Base-by-base conservation (phyloP, 352 stramenopile species). In the Hyaloperonospora brassicae region DNA sequence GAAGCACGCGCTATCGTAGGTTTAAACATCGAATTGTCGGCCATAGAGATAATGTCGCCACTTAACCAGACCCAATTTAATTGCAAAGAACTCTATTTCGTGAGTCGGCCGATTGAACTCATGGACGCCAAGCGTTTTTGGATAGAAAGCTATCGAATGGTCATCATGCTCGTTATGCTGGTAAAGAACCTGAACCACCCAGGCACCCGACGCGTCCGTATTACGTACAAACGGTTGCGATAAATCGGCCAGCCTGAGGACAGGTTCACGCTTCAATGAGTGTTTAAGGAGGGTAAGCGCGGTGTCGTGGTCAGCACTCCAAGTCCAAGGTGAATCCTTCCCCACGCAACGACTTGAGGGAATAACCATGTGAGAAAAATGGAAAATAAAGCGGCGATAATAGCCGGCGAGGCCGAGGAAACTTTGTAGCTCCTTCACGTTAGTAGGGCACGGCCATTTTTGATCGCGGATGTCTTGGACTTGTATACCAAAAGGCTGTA, bases 361-460 rank as follows among this genome's bases (percentile, higher is more conserved):
- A 1, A 72, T 34, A 0, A 52, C 54, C 41, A 62, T 40, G 17
- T 53, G 5, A 0, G 53, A 49, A 44, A 62, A 73, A 0, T 47
- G 10, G 12, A 39, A 50, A 47, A 73, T 68, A 52, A 70, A 65
- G 0, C 60, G 59, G 6, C 56, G 56, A 44, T 71, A 70, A 35
- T 73, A 70, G 5, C 66, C 36, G n/a, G 38, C 46, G 0, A 72
- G 17, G 12, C 62, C 63, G 0, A 76, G 51, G 31, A 73, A 70
- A 34, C 60, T 68, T 34, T 60, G 40, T 7, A 73, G 44, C 5
- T 42, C 50, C 42, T 70, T 65, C 5, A 27, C 17, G 1, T 46
- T 52, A 10, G 25, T 46, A 2, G 59, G 59, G 1, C 12, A n/a
- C 4, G 53, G 27, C 30, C 52, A 67, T 56, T 11, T 10, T 56